These are phyloP conservation scores for Aspergillus texensis DNA, from an alignment of 2,329 filamentous ascomycete genomes.

Conservation along the genomic window DNA sequence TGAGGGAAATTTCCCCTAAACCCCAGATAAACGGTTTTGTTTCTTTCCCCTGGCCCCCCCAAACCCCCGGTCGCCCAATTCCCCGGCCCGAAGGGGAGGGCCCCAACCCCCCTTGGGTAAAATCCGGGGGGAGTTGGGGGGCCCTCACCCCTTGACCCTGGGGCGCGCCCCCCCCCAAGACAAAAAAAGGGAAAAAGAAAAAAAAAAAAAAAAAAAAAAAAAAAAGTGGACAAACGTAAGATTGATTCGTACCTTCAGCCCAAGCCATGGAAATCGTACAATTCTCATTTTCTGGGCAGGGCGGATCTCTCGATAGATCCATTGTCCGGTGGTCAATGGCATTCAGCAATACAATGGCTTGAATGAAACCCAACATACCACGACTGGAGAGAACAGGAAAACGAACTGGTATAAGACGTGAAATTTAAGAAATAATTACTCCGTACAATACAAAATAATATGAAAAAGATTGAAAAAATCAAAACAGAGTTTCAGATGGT, in stretches of 20 bases:
- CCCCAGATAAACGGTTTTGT: no score
- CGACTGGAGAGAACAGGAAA: not conserved
- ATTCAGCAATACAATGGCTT: not conserved
- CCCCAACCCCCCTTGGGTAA: no score
- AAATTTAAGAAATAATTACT: no score
- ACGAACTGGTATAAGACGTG: not conserved
- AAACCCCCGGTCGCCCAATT: no score
- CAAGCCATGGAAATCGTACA: not conserved
- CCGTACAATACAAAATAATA: not conserved
- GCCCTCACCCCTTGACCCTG: no score
- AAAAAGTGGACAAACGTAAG: not conserved
- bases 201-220: not conserved
- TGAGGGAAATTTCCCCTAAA: no score
- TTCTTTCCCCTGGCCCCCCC: no score
- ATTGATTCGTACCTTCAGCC: not conserved
- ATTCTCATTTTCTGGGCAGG: not conserved
- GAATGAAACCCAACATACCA: not conserved
- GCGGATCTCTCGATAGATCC: not conserved
- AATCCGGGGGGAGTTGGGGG: no score
- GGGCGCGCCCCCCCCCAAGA: no score
- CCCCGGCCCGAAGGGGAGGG: no score
- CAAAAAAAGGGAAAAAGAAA: no score
- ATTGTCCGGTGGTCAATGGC: not conserved
- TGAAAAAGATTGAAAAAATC: not conserved
- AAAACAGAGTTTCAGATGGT: not conserved